These are phyloP conservation scores for Chlorella sp. DNA, from an alignment of 139 green algal genomes.

Conservation along the genomic window DNA sequence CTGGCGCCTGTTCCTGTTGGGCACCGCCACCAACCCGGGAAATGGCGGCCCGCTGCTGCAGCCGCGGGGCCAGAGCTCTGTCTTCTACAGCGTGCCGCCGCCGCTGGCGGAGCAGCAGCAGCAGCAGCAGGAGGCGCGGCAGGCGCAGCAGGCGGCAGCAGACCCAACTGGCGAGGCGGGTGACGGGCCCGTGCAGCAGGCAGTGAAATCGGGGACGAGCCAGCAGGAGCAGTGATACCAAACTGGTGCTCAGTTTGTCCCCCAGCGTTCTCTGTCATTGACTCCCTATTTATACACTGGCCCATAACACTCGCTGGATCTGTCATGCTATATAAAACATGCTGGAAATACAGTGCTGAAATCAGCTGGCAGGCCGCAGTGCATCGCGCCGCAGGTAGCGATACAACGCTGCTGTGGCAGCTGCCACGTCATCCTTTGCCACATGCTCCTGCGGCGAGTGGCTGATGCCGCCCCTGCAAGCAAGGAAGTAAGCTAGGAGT, in stretches of 20 bases:
- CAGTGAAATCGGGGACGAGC: too few species aligned
- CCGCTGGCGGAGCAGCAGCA: not conserved
- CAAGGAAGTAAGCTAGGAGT: slow-evolving; percentile 18
- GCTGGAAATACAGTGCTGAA: too few species aligned
- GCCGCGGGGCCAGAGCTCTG: slow-evolving; percentile 48
- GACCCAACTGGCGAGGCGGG: too few species aligned
- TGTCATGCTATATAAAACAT: too few species aligned
- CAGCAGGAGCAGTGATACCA: too few species aligned
- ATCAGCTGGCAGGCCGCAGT: too few species aligned
- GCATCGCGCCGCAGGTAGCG: slow-evolving; percentile 7
- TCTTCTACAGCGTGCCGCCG: slow-evolving; percentile 37
- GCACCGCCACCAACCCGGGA: slow-evolving; percentile 75
- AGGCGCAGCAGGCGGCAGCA: not conserved
- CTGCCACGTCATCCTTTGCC: slow-evolving; percentile 66
- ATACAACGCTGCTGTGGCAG: slow-evolving; percentile 52
- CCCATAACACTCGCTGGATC: too few species aligned
- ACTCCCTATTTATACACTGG: too few species aligned
- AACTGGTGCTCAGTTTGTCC: too few species aligned
- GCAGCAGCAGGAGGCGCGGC: not conserved
- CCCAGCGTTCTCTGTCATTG: too few species aligned
- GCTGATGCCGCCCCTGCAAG: slow-evolving; percentile 72
- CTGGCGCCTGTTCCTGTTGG: slow-evolving; percentile 82
- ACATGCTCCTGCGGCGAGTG: slow-evolving; percentile 86
- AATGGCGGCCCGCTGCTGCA: slow-evolving; percentile 76
- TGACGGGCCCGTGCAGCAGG: too few species aligned